Percentiles rank a stretch among this genome's conserved stretches.
Conservation (phyloP, 2,329 filamentous ascomycete genomes). For the Stemphylium beticola region DNA sequence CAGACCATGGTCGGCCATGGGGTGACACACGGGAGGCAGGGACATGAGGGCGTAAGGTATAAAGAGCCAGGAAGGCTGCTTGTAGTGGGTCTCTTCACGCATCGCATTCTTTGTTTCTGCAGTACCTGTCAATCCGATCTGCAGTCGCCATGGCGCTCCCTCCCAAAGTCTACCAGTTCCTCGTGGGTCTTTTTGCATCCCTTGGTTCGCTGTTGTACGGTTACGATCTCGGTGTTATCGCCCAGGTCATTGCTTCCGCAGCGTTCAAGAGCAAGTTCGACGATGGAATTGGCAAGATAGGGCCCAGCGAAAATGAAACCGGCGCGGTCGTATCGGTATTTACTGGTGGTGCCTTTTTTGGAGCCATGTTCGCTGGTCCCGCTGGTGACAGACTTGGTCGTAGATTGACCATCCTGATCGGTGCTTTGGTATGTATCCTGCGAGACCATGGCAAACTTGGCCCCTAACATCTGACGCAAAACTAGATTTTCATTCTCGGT, state of each 20-base stretch:
- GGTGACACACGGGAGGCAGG: slow-evolving; percentile 3
- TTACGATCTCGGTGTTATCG: slow-evolving; percentile 67
- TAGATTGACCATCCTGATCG: slow-evolving; percentile 73
- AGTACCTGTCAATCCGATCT: slow-evolving; percentile 8
- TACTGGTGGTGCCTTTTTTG: slow-evolving; percentile 76
- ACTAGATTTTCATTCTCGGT: slow-evolving; percentile 67
- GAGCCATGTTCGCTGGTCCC: slow-evolving; percentile 68
- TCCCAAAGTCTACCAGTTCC: slow-evolving; percentile 66
- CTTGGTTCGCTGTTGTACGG: slow-evolving; percentile 65
- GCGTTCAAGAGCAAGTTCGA: slow-evolving; percentile 53
- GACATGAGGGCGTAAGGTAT: slow-evolving; percentile 19
- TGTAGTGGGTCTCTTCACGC: slow-evolving; percentile 11
- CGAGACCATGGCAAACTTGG: background rate
- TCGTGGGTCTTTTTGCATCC: slow-evolving; percentile 65
- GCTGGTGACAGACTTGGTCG: slow-evolving; percentile 70
- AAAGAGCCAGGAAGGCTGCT: slow-evolving; percentile 20
- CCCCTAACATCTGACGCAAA: background rate
- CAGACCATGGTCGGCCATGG: slow-evolving; percentile 14
- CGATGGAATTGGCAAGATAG: background rate
- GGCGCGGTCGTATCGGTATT: slow-evolving; percentile 79
- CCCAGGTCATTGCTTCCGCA: slow-evolving; percentile 59
- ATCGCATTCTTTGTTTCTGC: slow-evolving; percentile 12
- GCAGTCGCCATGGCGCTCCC: slow-evolving; percentile 58
- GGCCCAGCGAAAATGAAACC: slow-evolving; percentile 52
- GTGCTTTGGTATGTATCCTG: slow-evolving; percentile 61